Base-by-base conservation (phyloP, 2,329 filamentous ascomycete genomes). In the Aspergillus vadensis region DNA sequence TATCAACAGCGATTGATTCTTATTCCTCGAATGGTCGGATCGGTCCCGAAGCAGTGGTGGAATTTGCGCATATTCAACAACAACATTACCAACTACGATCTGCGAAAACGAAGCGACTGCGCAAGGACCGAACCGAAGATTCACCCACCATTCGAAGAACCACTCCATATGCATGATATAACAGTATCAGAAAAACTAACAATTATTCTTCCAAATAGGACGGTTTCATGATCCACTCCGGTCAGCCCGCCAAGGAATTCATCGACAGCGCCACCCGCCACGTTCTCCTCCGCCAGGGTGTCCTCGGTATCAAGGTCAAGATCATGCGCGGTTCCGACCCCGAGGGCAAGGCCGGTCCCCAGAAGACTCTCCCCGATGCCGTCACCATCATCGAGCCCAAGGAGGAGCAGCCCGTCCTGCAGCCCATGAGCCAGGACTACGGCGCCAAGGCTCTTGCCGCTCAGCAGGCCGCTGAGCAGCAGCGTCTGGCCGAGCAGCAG, bases 221-320 rank as follows among this genome's bases (percentile, higher is more conserved):
- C 83, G 95, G 95, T 81, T 99, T 99, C 92, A 99, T 99, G 95
- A 99, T 99, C 85, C 95, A 99, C 91, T 99, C 95, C 77, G 95
- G 95, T 85, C 95, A 99, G 83, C 95, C 95, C 78, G 95, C 94
- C 79, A 94, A 96, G 85, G 95, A 99, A 85, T 99, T 99, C 86
- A 99, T 99, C 82, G 95, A 99, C 87, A 87, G 85, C 77, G 96
- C 96, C 74, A 98, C 95, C 78, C 95, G 95, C 76, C 95, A 99
- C 91, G 95, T 99, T 76, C 92, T 99, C 72, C 93, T 99, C 82
- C 91, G 96, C 85, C 95, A 99, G 87, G 95, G 95, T 91, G 95
- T 99, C 71, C 87, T 99, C 71, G 95, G 95, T 85, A 99, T 99
- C 86, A 99, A 99, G 89, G 95, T 99, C 83, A 99, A 99, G 93